Conservation (phyloP, 805 yeast genomes). For the Kodamaea sagamina region DNA sequence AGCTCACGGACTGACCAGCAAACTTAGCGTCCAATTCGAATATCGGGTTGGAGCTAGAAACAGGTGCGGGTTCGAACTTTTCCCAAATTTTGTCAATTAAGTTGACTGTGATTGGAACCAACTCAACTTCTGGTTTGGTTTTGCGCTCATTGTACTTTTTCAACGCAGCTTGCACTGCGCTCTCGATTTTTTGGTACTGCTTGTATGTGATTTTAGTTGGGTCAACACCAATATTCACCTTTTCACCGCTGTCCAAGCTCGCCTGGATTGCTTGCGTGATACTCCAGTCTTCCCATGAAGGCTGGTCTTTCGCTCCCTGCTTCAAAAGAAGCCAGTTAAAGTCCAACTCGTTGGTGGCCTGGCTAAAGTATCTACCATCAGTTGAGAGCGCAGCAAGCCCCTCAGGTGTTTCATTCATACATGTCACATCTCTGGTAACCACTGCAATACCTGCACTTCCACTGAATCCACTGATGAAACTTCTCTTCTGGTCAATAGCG, state of each 20-base stretch:
- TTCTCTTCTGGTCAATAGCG: slow-evolving; percentile 53
- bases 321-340: slow-evolving; percentile 59
- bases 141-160: slow-evolving; percentile 17
- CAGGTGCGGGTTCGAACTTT: slow-evolving; percentile 63
- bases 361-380: slow-evolving; percentile 62
- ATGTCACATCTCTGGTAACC: slow-evolving; percentile 53
- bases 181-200: slow-evolving; percentile 33
- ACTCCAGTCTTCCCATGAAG: slow-evolving; percentile 62
- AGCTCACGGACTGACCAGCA: slow-evolving; percentile 63
- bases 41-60: slow-evolving; percentile 50
- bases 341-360: slow-evolving; percentile 59
- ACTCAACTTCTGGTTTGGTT: slow-evolving; percentile 38
- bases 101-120: slow-evolving; percentile 55
- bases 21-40: slow-evolving; percentile 51
- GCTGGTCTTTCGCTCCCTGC: slow-evolving; percentile 51
- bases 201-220: slow-evolving; percentile 48
- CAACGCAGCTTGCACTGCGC: slow-evolving; percentile 30
- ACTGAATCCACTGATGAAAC: slow-evolving; percentile 58
- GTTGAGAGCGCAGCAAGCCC: slow-evolving; percentile 59
- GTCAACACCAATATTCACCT: slow-evolving; percentile 47
- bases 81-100: slow-evolving; percentile 78
- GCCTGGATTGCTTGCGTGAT: slow-evolving; percentile 51
- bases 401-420: slow-evolving; percentile 54
- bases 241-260: slow-evolving; percentile 47
- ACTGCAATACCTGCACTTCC: slow-evolving; percentile 66